Evolutionary conservation across 2,329 filamentous ascomycete genomes (phyloP).

Genomic region (Macrophomina phaseolina): DNA sequence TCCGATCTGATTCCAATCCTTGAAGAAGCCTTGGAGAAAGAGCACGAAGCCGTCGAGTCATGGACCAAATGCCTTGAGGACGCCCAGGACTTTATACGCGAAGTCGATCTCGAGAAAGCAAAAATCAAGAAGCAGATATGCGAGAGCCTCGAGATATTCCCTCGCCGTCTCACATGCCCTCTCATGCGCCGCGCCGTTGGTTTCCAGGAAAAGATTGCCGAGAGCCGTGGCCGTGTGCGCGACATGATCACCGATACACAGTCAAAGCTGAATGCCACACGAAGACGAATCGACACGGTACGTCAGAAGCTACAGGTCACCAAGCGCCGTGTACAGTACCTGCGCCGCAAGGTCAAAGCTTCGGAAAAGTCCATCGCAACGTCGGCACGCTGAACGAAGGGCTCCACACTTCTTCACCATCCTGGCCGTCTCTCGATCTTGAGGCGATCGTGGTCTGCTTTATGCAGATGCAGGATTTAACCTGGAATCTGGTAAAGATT

Average conservation of each 20-base stretch:
- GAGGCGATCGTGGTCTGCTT: too few relatives aligned
- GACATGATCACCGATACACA: slow-evolving; percentile 23
- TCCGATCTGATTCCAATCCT: not conserved
- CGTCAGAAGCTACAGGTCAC: slow-evolving; percentile 11
- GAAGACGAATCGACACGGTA: slow-evolving; percentile 15
- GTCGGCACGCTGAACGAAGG: not conserved
- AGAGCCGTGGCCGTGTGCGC: slow-evolving; percentile 20
- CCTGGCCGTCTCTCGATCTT: not conserved
- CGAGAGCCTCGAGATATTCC: slow-evolving; percentile 20
- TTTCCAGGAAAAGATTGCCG: slow-evolving; percentile 21
- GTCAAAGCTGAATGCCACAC: slow-evolving; percentile 4
- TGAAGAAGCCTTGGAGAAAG: slow-evolving; percentile 8
- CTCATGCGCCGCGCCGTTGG: slow-evolving; percentile 26
- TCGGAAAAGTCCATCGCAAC: not conserved
- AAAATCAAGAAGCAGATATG: slow-evolving; percentile 27
- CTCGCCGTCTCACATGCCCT: slow-evolving; percentile 14
- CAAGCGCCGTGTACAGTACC: slow-evolving; percentile 9
- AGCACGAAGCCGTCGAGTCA: slow-evolving; percentile 10
- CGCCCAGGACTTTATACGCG: slow-evolving; percentile 24
- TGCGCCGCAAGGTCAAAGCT: slow-evolving; percentile 24
- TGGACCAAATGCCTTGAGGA: slow-evolving; percentile 19
- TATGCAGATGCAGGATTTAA: too few relatives aligned
- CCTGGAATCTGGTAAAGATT: too few relatives aligned
- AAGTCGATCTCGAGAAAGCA: slow-evolving; percentile 19
- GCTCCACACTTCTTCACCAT: not conserved